Percentiles rank a stretch among this genome's conserved stretches.
Evolutionary conservation across 1,139 yeast species (phyloP).

Genomic region (Saccharomyces hybrid): DNA sequence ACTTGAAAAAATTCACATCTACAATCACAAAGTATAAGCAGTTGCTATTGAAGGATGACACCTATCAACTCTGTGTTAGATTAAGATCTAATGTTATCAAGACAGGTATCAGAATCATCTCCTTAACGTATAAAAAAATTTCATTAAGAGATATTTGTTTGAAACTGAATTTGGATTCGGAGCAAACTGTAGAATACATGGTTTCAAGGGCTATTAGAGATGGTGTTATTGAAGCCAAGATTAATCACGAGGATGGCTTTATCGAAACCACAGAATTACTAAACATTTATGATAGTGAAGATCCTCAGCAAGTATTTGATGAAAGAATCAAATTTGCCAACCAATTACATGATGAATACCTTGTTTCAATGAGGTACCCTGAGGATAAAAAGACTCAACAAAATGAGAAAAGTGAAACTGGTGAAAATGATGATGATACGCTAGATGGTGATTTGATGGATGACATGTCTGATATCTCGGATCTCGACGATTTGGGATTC

Average conservation of each 20-base stretch:
- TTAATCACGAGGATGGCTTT: constrained; percentile 84
- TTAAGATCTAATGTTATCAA: constrained; percentile 95
- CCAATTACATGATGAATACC: constrained; percentile 83
- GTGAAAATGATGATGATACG: constrained; percentile 16
- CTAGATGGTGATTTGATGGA: constrained; percentile 24
- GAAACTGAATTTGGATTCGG: constrained; percentile 85
- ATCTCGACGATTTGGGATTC: constrained; percentile 28
- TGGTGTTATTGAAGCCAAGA: constrained; percentile 92
- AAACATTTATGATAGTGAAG: constrained; percentile 79
- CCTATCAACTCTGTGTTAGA: constrained; percentile 76
- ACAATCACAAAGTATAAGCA: constrained; percentile 61
- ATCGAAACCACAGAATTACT: constrained; percentile 84
- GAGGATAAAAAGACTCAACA: constrained; percentile 21
- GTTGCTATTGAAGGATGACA: constrained; percentile 65
- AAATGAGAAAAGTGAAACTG: constrained; percentile 13
- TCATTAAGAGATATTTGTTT: constrained; percentile 87
- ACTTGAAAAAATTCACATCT: constrained; percentile 69
- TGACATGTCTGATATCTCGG: constrained; percentile 31
- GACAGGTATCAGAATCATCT: constrained; percentile 92
- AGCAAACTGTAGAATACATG: constrained; percentile 92
- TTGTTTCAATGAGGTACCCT: constrained; percentile 93
- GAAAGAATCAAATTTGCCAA: constrained; percentile 92
- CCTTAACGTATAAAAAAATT: constrained; percentile 83
- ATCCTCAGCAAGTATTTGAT: constrained; percentile 84
- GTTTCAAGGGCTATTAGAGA: constrained; percentile 96